Percentiles rank a stretch among this genome's conserved stretches.
phyloP scores from a whole-genome alignment of 257 asterid genomes.

The Euphrasia confusa region DNA sequence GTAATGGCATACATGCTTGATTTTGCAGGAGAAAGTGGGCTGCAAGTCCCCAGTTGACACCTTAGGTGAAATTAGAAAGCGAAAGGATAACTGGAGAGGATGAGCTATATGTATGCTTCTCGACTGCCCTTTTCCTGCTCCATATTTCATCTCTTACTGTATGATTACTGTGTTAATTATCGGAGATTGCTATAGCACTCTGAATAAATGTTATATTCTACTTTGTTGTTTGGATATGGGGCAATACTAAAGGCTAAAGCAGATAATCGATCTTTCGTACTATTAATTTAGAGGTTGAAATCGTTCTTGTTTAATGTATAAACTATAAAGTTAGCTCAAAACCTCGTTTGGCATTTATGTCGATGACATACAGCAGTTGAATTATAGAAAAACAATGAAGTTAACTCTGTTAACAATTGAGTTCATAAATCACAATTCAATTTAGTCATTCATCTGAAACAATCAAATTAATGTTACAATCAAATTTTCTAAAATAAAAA shows the following conservation, averaged over 20 bases:
- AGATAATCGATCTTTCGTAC: background rate
- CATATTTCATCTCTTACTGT: background rate
- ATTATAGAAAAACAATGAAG: no score
- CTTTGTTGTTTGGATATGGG: conserved; percentile 1
- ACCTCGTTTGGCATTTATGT: background rate
- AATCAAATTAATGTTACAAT: no score
- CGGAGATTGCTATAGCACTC: background rate
- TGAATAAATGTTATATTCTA: background rate
- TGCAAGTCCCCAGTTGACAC: conserved; percentile 81
- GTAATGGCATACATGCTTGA: background rate
- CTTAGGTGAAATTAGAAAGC: conserved; percentile 55
- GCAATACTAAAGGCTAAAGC: background rate
- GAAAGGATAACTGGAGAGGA: conserved; percentile 78
- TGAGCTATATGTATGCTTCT: conserved; percentile 15
- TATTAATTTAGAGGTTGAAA: background rate
- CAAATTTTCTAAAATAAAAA: no score
- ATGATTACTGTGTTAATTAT: conserved; percentile 11
- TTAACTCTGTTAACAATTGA: no score
- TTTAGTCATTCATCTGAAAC: no score
- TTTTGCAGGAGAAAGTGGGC: conserved; percentile 59
- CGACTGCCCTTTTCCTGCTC: background rate
- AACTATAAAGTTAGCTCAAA: conserved; percentile 12
- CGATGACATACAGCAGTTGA: no score
- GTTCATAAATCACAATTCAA: background rate
- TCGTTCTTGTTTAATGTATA: background rate